A percentile compares a stretch with the other conserved stretches of the same genome.
Evolutionary conservation across 805 yeast genomes (phyloP).

Genomic region (Sugiyamaella marilandica): DNA sequence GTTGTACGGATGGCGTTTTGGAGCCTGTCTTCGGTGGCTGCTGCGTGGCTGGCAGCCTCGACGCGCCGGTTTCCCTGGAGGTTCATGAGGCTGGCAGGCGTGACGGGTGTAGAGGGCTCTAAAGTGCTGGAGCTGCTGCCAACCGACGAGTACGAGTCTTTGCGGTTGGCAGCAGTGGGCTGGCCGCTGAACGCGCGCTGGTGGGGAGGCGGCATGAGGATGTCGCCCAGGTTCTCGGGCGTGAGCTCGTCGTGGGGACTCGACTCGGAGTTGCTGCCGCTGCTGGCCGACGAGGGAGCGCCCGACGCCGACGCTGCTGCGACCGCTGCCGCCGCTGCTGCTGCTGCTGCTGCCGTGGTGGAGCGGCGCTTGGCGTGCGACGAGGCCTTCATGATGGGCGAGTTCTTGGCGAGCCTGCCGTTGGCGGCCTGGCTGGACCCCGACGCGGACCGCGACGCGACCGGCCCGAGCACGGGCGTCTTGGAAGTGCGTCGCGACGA

Average conservation of each 20-base stretch:
- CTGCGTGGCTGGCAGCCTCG: not conserved
- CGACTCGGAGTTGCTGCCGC: slow-evolving; percentile 3
- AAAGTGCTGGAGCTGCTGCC: slow-evolving; percentile 2
- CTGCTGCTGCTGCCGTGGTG: slow-evolving; percentile 1
- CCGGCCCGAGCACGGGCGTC: slow-evolving; percentile 4
- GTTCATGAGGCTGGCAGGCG: slow-evolving; percentile 33
- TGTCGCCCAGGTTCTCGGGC: slow-evolving; percentile 16
- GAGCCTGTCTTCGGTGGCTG: slow-evolving; percentile 18
- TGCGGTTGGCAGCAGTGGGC: not conserved
- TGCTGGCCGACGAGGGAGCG: not conserved
- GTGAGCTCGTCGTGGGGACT: slow-evolving; percentile 14
- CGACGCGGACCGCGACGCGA: not conserved
- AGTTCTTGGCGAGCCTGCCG: slow-evolving; percentile 3
- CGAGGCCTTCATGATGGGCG: slow-evolving; percentile 5
- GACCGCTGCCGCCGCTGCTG: slow-evolving; percentile 1
- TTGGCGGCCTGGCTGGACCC: not conserved
- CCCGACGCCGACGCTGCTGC: slow-evolving; percentile 1
- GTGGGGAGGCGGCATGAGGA: slow-evolving; percentile 20
- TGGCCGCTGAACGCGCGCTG: not conserved
- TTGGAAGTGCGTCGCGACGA: slow-evolving; percentile 1
- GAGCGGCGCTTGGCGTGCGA: not conserved
- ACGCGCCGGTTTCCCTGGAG: slow-evolving; percentile 24
- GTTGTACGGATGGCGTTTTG: slow-evolving; percentile 22
- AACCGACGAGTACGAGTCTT: slow-evolving; percentile 11
- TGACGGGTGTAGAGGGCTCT: slow-evolving; percentile 25